Conservation (phyloP, 331 rosid genomes). For the Quercus phellos region DNA sequence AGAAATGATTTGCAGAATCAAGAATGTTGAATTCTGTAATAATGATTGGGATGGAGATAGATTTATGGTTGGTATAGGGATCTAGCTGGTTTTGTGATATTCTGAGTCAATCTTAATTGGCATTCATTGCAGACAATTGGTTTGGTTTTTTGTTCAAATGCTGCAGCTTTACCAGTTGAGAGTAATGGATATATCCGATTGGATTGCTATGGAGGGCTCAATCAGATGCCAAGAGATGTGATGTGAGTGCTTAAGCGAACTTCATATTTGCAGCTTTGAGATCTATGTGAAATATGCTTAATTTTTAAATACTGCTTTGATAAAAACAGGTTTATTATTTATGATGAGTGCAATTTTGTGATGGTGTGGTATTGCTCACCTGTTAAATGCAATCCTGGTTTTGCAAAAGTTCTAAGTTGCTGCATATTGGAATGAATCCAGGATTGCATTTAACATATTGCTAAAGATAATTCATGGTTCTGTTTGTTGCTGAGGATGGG, state of each 20-base stretch:
- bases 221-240: constrained; percentile 99
- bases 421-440: constrained; percentile 83
- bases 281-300: not conserved
- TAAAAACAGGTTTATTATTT: constrained; percentile 10
- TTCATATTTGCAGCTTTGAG: constrained; percentile 13
- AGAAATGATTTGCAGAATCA: not conserved
- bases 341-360: constrained; percentile 64
- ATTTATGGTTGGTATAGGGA: constrained; percentile 12
- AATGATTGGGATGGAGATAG: constrained; percentile 1
- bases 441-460: too few species aligned
- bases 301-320: constrained; percentile 6
- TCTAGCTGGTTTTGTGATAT: constrained; percentile 23
- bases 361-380: constrained; percentile 87
- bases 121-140: constrained; percentile 85
- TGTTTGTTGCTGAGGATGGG: not conserved
- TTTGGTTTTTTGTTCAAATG: constrained; percentile 90
- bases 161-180: constrained; percentile 75
- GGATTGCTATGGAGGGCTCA: constrained; percentile 96
- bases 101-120: constrained; percentile 64
- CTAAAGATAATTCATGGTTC: constrained; percentile 46
- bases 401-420: constrained; percentile 93
- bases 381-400: constrained; percentile 78
- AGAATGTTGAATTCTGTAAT: not conserved
- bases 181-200: constrained; percentile 79
- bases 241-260: constrained; percentile 46